These are phyloP conservation scores for Leptographium procerum DNA, from an alignment of 2,329 filamentous ascomycete species.

Conservation along the genomic window DNA sequence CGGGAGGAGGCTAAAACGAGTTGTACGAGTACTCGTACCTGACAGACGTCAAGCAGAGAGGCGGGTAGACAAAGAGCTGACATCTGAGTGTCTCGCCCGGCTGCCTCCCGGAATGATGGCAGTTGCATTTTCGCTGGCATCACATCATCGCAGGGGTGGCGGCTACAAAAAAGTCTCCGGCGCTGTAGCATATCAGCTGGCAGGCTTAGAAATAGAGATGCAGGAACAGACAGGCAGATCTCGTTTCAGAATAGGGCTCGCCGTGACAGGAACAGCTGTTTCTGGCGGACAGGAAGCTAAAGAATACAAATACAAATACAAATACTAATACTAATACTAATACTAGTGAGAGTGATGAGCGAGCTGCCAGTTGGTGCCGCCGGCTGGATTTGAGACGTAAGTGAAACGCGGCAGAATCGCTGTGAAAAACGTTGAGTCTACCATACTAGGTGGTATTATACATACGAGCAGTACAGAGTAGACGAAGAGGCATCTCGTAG, in stretches of 20 bases:
- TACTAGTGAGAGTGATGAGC: not conserved
- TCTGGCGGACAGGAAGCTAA: not conserved
- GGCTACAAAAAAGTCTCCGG: not conserved
- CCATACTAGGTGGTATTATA: not conserved
- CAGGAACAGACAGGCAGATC: not conserved
- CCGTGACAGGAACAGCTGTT: not conserved
- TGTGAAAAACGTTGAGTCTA: too few relatives aligned
- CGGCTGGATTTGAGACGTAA: not conserved
- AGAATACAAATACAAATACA: too few relatives aligned
- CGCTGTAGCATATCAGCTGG: not conserved
- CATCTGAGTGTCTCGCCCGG: not conserved
- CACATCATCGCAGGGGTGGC: not conserved
- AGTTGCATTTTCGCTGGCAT: not conserved
- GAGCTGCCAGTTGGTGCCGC: not conserved
- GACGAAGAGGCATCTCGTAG: not conserved
- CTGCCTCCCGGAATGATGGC: too few relatives aligned
- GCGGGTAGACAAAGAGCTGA: not conserved
- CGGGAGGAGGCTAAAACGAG: too few relatives aligned
- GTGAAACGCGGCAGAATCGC: not conserved
- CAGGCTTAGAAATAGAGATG: not conserved
- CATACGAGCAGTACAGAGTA: not conserved
- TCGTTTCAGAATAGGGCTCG: not conserved
- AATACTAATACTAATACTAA: too few relatives aligned
- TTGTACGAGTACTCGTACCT: too few relatives aligned
- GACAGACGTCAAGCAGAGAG: not conserved